phyloP scores from a whole-genome alignment of 2,329 filamentous ascomycete species.

The Tolypocladium amazonense region DNA sequence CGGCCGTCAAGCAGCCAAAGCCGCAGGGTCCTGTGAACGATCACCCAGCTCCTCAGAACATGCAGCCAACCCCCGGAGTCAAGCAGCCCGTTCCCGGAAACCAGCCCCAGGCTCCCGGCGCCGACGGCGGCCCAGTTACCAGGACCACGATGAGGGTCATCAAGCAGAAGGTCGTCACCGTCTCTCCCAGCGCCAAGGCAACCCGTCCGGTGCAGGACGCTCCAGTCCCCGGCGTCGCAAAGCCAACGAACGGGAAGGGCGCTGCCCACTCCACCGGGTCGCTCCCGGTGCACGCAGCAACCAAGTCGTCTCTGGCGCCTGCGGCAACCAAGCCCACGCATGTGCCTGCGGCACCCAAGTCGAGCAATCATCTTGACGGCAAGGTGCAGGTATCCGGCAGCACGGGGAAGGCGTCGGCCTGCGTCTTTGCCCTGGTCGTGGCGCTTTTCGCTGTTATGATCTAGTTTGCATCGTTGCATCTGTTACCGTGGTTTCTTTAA shows the following conservation, averaged over 20 bases:
- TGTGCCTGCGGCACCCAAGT: no score
- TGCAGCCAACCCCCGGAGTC: no score
- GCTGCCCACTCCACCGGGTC: neutral
- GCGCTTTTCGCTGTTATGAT: neutral
- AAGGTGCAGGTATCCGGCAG: neutral
- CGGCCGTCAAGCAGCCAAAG: neutral
- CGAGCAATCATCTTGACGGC: neutral
- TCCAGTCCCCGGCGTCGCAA: no score
- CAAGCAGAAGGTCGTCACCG: neutral
- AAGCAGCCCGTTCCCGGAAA: no score
- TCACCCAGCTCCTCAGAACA: no score
- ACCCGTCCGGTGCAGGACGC: neutral
- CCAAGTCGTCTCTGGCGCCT: no score
- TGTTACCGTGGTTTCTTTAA: no score
- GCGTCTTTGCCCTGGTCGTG: neutral
- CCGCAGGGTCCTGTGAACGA: neutral
- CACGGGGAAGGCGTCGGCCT: neutral
- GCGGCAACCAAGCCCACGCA: no score
- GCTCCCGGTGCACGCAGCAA: no score
- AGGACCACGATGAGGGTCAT: neutral
- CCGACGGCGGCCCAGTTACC: neutral
- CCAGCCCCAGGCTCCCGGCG: neutral
- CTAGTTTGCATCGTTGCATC: neutral
- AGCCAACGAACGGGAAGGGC: neutral
- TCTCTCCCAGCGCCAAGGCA: neutral